Base-by-base conservation (phyloP, 768 basidiomycete species). In the Hemileccinum impolitum region DNA sequence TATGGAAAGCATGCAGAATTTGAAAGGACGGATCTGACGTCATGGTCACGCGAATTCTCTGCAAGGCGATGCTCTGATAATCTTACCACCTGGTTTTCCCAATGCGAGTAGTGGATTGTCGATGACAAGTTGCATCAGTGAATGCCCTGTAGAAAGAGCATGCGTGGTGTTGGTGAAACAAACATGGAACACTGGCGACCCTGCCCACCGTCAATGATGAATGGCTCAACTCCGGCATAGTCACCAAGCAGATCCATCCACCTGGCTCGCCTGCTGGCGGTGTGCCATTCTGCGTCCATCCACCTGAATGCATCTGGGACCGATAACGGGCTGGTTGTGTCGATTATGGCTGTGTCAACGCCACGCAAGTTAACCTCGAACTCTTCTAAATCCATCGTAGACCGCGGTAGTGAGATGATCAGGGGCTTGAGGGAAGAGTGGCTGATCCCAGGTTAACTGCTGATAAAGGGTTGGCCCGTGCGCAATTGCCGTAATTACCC, bases 181-280 rank as follows among this genome's bases (percentile, higher is more conserved):
- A 45, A 15, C 2, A 32, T 37, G 12, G 21, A 23, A 35, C n/a
- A 21, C 18, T 17, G 38, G 31, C 17, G 28, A 45, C 1, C 36
- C 54, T 60, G 32, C 23, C 15, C 60, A 80, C 84, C 84, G 62
- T 86, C 83, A 49, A 87, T 70, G 35, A 85, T 57, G 57, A 87
- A 87, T 14, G 74, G 72, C 58, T 87, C 85, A 31, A 60, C 74
- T 1, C 85, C 85, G 18, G 81, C 84, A 61, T 85, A 87, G 58
- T 85, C 85, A 4, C 84, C 83, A 25, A 87, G 65, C 9, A 87
- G 70, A 61, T 87, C 85, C 84, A 87, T 85, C 80, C 77, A 79
- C 48, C 79, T 60, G 12, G 72, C 74, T 23, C 59, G 51, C 49
- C 70, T 66, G 58, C 64, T 67, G 23, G 64, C 60, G 25, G 62